phyloP scores from a whole-genome alignment of 2,329 filamentous ascomycete genomes.

The Fonsecaea nubica region DNA sequence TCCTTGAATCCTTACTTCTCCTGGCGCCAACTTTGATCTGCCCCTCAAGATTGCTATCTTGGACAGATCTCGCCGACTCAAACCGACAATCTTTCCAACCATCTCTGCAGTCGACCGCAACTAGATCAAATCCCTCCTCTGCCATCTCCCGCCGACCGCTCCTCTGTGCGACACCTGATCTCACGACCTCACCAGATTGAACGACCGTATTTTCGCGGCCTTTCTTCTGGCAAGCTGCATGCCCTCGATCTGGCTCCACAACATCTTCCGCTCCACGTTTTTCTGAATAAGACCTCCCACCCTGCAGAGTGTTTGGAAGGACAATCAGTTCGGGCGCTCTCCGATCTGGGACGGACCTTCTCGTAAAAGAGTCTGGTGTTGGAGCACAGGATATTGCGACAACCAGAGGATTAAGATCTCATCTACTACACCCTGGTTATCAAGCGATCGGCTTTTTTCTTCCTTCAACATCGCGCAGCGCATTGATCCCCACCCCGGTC shows the following conservation, averaged over 20 bases:
- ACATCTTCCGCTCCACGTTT: constrained; percentile 15
- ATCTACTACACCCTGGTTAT: not conserved
- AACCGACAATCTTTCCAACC: not conserved
- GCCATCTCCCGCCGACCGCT: constrained; percentile 20
- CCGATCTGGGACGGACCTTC: constrained; percentile 5
- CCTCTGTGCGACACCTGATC: constrained; percentile 22
- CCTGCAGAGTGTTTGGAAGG: not conserved
- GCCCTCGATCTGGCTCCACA: constrained; percentile 30
- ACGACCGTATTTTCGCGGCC: constrained; percentile 5
- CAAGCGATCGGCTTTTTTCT: not conserved
- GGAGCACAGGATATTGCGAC: not conserved
- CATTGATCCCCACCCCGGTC: not conserved
- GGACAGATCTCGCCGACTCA: not conserved
- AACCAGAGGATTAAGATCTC: not conserved
- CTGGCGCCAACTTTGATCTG: not conserved
- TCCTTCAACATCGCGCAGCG: not conserved
- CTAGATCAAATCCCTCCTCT: constrained; percentile 27
- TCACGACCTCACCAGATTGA: not conserved
- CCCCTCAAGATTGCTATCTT: constrained; percentile 1
- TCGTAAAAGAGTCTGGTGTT: constrained; percentile 6
- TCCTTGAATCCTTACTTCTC: not conserved
- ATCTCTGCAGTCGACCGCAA: constrained; percentile 12
- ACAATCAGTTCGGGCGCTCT: not conserved
- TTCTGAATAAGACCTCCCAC: not conserved
- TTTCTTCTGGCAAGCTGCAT: constrained; percentile 23